These are phyloP conservation scores for Persicaria maculosa DNA, from an alignment of 148 eudicot genomes.

Conservation along the genomic window DNA sequence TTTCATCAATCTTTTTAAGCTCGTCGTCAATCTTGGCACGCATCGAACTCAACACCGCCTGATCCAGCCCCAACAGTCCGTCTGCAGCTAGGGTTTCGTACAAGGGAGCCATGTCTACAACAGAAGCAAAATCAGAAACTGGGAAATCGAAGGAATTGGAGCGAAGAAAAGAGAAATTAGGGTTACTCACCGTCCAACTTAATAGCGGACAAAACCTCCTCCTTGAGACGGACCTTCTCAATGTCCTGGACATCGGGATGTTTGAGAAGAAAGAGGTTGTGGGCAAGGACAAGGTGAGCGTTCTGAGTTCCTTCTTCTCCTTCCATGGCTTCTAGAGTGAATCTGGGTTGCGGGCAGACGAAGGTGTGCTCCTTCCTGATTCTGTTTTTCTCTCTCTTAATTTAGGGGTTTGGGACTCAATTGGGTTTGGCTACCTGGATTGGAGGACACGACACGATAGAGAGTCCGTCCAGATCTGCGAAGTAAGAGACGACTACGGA, in stretches of 20 bases:
- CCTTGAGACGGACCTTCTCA: slow-evolving; percentile 77
- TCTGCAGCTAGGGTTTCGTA: slow-evolving; percentile 60
- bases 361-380: too few species aligned
- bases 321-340: slow-evolving; percentile 48
- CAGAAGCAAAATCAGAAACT: background rate
- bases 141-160: background rate
- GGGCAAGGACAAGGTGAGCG: slow-evolving; percentile 61
- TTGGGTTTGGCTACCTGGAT: too few species aligned
- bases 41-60: slow-evolving; percentile 61
- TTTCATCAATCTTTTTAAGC: slow-evolving; percentile 81
- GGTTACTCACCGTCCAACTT: slow-evolving; percentile 41
- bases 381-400: too few species aligned
- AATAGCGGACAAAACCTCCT: slow-evolving; percentile 50
- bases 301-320: slow-evolving; percentile 48
- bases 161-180: background rate
- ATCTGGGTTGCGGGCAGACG: too few species aligned
- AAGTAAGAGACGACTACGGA: too few species aligned
- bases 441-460: too few species aligned
- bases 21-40: slow-evolving; percentile 61
- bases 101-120: slow-evolving; percentile 68
- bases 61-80: slow-evolving; percentile 59
- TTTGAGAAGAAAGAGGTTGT: slow-evolving; percentile 64
- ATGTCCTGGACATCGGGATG: slow-evolving; percentile 80
- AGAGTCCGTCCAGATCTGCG: too few species aligned
- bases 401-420: too few species aligned